Base-by-base conservation (phyloP, 2,329 filamentous ascomycete genomes). In the Arthrobotrys sinensis region DNA sequence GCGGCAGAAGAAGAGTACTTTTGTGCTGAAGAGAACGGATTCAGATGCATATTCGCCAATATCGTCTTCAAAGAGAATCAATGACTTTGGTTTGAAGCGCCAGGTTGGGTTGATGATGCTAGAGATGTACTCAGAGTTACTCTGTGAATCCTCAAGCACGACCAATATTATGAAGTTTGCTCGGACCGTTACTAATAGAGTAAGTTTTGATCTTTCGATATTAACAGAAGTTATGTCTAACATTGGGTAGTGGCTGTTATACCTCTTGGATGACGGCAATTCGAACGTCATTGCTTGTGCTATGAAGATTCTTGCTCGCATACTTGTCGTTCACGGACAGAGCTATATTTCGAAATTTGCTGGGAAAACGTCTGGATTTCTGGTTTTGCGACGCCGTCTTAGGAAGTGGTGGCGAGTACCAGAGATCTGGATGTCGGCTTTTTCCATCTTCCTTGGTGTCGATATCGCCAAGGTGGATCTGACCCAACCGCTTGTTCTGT, bases 121-220 rank as follows among this genome's bases (percentile, higher is more conserved):
- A 19, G 89, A 89, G 80, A 90, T 97, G 85, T 95, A 96, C 82
- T 89, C 91, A 6, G 88, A 90, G 28, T 87, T 97, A 10, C 86
- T 97, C 8, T 97, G 94, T 82, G 90, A 93, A 79, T 88, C 88
- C 34, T 81, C 81, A 21, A 93, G 91, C 80, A 85, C 88, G 8
- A 86, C 86, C 12, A 90, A 91, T 79, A 92, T 97, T 70, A 90
- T 91, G 82, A 96, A 94, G 81, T 98, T 99, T 86, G 93, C 94
- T 4, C 92, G 92, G 82, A 96, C 95, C 0, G 95, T 99, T 7
- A 97, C 95, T 21, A 97, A 97, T 81, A 97, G 97, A 88, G 92
- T 93, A 86, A 82, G 86, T 84, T 84, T 79, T 65, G 66, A 73
- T 28, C 11, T 70, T 69, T 21, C 55, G 7, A 40, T 48, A 12